Percentiles rank a stretch among this genome's conserved stretches.
These are phyloP conservation scores for Furcasterigmium sp. DNA, from an alignment of 2,329 filamentous ascomycete genomes.

Conservation along the genomic window DNA sequence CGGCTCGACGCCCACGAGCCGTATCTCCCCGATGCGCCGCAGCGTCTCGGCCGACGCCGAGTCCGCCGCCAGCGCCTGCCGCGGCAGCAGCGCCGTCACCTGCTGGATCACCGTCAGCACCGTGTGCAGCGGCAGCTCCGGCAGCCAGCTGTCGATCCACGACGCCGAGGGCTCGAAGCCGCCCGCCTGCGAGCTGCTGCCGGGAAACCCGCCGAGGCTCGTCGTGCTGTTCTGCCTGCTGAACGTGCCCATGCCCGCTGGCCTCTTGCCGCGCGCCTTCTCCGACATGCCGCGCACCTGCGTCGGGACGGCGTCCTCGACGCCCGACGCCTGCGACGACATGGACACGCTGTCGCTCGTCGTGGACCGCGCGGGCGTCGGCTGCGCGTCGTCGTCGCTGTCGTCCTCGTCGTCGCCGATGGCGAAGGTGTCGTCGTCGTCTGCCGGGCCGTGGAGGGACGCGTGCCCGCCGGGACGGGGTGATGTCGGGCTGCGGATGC, in stretches of 20 bases:
- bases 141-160: constrained; percentile 95
- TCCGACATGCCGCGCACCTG: constrained; percentile 93
- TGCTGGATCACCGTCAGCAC: constrained; percentile 72
- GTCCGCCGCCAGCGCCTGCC: constrained; percentile 41
- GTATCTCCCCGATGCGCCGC: constrained; percentile 51
- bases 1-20: constrained; percentile 68
- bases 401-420: constrained; percentile 80
- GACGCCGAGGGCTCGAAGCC: constrained; percentile 72
- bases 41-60: constrained; percentile 39
- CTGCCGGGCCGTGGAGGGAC: constrained; percentile 62
- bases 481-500: constrained; percentile 57
- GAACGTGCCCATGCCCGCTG: constrained; percentile 74
- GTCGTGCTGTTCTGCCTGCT: constrained; percentile 87
- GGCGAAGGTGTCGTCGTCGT: constrained; percentile 69
- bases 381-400: constrained; percentile 46
- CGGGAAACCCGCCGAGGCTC: constrained; percentile 62
- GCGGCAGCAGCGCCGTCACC: constrained; percentile 51
- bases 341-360: constrained; percentile 58
- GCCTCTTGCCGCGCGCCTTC: constrained; percentile 94
- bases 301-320: constrained; percentile 72
- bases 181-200: constrained; percentile 51
- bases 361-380: constrained; percentile 57
- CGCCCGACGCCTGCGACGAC: constrained; percentile 60
- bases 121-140: constrained; percentile 83
- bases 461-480: constrained; percentile 46